Evolutionary conservation across 805 yeast genomes (phyloP), one percentile per base, ranked within the genome.

Genomic region (Pichia rugopelliculosa): DNA sequence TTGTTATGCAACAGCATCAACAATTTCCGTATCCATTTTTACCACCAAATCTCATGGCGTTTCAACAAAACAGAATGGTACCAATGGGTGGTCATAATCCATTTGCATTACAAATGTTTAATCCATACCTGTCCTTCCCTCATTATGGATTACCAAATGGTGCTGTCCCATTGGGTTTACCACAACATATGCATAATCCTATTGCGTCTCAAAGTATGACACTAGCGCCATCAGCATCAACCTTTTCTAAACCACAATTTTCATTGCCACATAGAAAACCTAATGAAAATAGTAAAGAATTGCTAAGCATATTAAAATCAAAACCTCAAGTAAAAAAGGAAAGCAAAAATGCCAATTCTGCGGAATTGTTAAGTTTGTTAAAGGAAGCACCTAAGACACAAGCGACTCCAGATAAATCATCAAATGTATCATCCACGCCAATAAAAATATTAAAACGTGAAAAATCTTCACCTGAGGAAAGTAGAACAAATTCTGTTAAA

Each of bases 201-300:
- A 33, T 46, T 20, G 23, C 48, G 18, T 36, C 53, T n/a, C 49
- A 44, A 27, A 46, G 36, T 25, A 50, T 42, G 46, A 27, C 47
- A 18, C 8, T 39, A 33, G 64, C 65, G 7, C 69, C 69, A 25
- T 60, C 60, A 18, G 63, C 67, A 9, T 62, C 65, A 2, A 50
- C 64, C 3, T 56, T 67, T 34, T 58, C 56, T 40, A 66, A 60
- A 46, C 69, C 70, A n/a, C 56, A 57, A 15, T 57, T 63, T 46
- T 58, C 46, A 12, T 49, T 59, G 13, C 48, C 56, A 13, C 55
- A 56, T 45, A 54, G 54, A 30, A 59, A 61, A 42, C 59, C 67
- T n/a, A 62, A 60, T 45, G 54, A 65, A 1, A 59, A 66, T 44
- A 59, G 67, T 46, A 62, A 60, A 42, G 63, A 65, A 48, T 43